Evolutionary conservation across 768 basidiomycete species (phyloP), one percentile per base, ranked within the genome.

Genomic region (Mycena rosella): DNA sequence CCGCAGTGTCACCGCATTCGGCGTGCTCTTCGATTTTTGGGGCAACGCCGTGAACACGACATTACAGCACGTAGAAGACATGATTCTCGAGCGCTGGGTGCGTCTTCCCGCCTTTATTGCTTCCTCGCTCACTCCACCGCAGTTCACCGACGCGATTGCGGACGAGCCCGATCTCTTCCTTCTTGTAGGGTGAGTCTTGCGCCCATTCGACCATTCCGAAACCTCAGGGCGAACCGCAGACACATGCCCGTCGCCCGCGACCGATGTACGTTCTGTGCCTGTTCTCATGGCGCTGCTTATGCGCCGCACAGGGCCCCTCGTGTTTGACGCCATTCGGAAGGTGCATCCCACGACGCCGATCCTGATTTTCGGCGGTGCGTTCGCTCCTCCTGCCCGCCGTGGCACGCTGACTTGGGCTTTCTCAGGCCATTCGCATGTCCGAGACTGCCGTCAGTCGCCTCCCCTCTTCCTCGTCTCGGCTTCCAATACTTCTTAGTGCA

Each of bases 131-230:
- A 54, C 30, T 30, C 18, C 6, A 18, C 34, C 3, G 38, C 60
- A 92, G 95, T 97, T 96, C 77, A 67, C 77, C 2, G 89, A 93
- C n/a, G 94, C 92, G 2, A 95, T 96, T 63, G 77, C 82, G 49
- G 91, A 94, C 10, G 89, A 89, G 73, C 94, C 95, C 15, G 94
- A 96, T 76, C 82, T 94, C 66, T 97, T 96, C 81, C 75, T 94
- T 59, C 85, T 94, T 47, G 86, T 85, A 60, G 89, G 91, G 70
- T 71, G 13, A 54, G 69, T 53, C 0, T 0, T 2, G 5, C 49
- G 44, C 0, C 8, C n/a, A n/a, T 40, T 20, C 9, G 44, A 15
- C 10, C 20, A 1, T 17, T 22, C 30, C 18, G 14, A 36, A 15
- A 27, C 0, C 42, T 66, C 6, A 63, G n/a, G n/a, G n/a, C 24